These are phyloP conservation scores for Paracoccidioides lutzii DNA, from an alignment of 2,329 filamentous ascomycete genomes.

Conservation along the genomic window DNA sequence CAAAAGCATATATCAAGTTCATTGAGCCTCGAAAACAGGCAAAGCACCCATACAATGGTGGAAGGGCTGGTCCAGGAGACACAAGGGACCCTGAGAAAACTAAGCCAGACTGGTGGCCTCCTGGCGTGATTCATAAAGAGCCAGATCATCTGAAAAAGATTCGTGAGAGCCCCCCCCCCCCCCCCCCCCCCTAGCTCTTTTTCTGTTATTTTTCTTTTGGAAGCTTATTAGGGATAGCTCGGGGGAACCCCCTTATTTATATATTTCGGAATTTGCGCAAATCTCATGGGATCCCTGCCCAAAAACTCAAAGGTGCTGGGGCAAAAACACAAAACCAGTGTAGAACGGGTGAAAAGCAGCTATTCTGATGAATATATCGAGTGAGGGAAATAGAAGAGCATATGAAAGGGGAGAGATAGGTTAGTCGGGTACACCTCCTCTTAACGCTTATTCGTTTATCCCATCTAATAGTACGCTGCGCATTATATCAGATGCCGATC, in stretches of 20 bases:
- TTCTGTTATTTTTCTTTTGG: not conserved
- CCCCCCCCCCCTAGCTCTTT: not conserved
- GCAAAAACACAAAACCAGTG: slow-evolving; percentile 27
- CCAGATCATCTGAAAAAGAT: slow-evolving; percentile 37
- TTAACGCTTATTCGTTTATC: not conserved
- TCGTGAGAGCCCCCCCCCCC: slow-evolving; percentile 24
- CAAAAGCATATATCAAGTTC: slow-evolving; percentile 35
- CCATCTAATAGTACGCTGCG: not conserved
- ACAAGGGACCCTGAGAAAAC: slow-evolving; percentile 32
- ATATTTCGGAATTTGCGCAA: slow-evolving; percentile 28
- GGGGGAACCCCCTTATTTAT: slow-evolving; percentile 28
- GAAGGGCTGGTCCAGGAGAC: slow-evolving; percentile 26
- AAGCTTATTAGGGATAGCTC: slow-evolving; percentile 14
- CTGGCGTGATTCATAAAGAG: slow-evolving; percentile 35
- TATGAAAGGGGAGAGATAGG: slow-evolving; percentile 31
- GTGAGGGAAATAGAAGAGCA: slow-evolving; percentile 30
- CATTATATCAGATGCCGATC: slow-evolving; percentile 18
- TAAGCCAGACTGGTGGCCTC: slow-evolving; percentile 35
- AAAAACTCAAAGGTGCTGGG: slow-evolving; percentile 29
- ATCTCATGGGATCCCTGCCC: slow-evolving; percentile 22
- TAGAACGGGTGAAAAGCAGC: slow-evolving; percentile 23
- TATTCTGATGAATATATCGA: slow-evolving; percentile 30
- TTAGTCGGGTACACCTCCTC: slow-evolving; percentile 13
- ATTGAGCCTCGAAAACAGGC: slow-evolving; percentile 38
- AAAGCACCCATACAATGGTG: slow-evolving; percentile 37